Evolutionary conservation across 2,329 filamentous ascomycete genomes (phyloP), one percentile per base, ranked within the genome.

Genomic region (Alternaria rosae): DNA sequence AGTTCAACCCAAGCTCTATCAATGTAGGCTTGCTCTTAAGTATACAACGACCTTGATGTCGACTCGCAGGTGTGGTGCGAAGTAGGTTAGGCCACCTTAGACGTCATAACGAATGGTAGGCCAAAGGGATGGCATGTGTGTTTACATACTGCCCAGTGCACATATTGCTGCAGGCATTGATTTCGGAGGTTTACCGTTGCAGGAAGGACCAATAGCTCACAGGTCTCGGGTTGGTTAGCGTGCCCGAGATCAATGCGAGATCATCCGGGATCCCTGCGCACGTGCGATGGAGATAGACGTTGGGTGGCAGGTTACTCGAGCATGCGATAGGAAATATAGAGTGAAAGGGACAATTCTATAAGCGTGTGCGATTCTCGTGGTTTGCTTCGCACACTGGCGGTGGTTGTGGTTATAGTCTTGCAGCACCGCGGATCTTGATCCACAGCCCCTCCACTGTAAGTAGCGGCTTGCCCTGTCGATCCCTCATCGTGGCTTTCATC

Each of bases 401-500:
- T 54, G 11, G 21, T 15, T 10, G 35, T 32, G 25, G 35, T 61
- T 41, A 73, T 45, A 73, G 28, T 58, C 68, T 73, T 48, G 65
- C 50, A 35, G 59, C 62, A 23, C 60, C 61, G 20, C 66, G 64
- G 10, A 75, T 35, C 48, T 57, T 65, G 4, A 74, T 61, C 70
- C 70, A 73, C 20, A 74, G 12, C 10, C 62, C 68, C 48, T 71
- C 70, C 4, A 60, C 70, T 52, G 69, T 61, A 12, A 71, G 17
- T 8, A 76, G 41, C n/a, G 65, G 66, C 15, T 56, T 65, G 17
- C 72, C 67, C 25, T 72, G 58, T 28, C 44, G 68, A 64, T 73
- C 68, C 55, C 67, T 74, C 70, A 74, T 73, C 1, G 69, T 65
- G 5, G 60, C 70, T 35, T 57, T 60, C 35, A 74, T 61, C 54